These are phyloP conservation scores for Abrus precatorius DNA, from an alignment of 306 rosid species.

Conservation along the genomic window DNA sequence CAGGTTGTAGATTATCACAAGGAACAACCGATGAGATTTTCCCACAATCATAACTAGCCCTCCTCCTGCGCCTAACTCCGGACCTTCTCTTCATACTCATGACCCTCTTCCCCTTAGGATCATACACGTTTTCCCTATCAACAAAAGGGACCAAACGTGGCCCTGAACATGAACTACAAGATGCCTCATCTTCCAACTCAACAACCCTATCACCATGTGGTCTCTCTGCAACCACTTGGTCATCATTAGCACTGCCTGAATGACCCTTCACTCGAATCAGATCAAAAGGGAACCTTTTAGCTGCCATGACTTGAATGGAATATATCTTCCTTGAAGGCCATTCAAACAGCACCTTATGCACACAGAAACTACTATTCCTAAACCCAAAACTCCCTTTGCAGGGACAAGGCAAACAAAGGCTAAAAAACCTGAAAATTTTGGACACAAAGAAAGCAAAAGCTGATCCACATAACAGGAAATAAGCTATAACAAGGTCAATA, in stretches of 20 bases:
- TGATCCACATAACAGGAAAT: constrained; percentile 75
- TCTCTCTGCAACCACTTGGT: constrained; percentile 43
- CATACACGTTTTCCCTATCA: constrained; percentile 63
- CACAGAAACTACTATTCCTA: constrained; percentile 63
- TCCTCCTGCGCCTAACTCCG: constrained; percentile 67
- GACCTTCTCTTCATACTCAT: constrained; percentile 64
- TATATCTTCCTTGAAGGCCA: constrained; percentile 68
- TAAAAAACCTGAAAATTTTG: constrained; percentile 56
- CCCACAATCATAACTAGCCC: constrained; percentile 54
- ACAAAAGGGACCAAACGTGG: constrained; percentile 51
- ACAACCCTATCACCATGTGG: constrained; percentile 45
- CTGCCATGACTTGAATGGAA: constrained; percentile 58
- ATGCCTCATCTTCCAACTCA: constrained; percentile 63
- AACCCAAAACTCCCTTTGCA: constrained; percentile 79
- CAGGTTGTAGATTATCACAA: constrained; percentile 40
- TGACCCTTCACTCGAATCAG: constrained; percentile 56
- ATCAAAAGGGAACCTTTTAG: constrained; percentile 76
- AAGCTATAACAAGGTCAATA: constrained; percentile 72
- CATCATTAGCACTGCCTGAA: constrained; percentile 44
- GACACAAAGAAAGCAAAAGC: constrained; percentile 62
- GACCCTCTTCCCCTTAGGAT: constrained; percentile 71
- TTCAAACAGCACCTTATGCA: constrained; percentile 60
- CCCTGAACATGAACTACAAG: constrained; percentile 61
- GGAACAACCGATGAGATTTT: constrained; percentile 47
- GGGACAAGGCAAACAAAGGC: constrained; percentile 77